These are phyloP conservation scores for Nakazawaea peltata DNA, from an alignment of 805 yeast species.

Conservation along the genomic window DNA sequence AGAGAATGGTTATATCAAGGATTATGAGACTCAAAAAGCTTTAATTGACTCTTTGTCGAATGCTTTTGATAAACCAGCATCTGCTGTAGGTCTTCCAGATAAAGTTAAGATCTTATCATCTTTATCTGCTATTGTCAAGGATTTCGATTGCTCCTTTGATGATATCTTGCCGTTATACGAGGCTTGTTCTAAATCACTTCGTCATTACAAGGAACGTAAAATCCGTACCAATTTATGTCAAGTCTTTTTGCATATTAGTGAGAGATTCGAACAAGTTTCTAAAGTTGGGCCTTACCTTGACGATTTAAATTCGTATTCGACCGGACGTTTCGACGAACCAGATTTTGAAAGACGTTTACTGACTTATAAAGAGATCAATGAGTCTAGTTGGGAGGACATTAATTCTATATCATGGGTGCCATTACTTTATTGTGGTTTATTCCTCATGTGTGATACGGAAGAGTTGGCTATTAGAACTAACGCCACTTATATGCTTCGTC, in stretches of 20 bases:
- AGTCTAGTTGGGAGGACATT: constrained; percentile 34
- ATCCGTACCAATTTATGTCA: constrained; percentile 54
- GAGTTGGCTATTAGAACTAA: constrained; percentile 78
- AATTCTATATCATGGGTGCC: constrained; percentile 71
- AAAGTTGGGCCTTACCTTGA: constrained; percentile 44
- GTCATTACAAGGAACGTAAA: constrained; percentile 47
- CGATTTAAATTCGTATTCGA: constrained; percentile 65
- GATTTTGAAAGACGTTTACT: constrained; percentile 71
- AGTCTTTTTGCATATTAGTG: constrained; percentile 54
- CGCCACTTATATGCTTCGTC: constrained; percentile 54
- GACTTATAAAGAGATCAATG: constrained; percentile 62
- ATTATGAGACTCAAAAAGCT: constrained; percentile 40
- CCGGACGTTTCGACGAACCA: constrained; percentile 55
- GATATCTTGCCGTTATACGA: constrained; percentile 39
- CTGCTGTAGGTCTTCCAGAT: constrained; percentile 41
- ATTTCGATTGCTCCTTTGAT: constrained; percentile 42
- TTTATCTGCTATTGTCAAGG: constrained; percentile 44
- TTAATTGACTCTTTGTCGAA: constrained; percentile 50
- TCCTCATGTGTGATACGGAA: constrained; percentile 63
- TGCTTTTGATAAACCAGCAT: constrained; percentile 51
- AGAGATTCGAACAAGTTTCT: constrained; percentile 29
- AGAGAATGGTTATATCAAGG: constrained; percentile 50
- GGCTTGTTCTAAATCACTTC: constrained; percentile 49
- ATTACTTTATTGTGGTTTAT: constrained; percentile 57
- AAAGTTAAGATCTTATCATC: constrained; percentile 51